Percentiles rank a stretch among this genome's conserved stretches.
phyloP scores from a whole-genome alignment of 2,329 filamentous ascomycete genomes.

The Aspergillus hiratsukae region DNA sequence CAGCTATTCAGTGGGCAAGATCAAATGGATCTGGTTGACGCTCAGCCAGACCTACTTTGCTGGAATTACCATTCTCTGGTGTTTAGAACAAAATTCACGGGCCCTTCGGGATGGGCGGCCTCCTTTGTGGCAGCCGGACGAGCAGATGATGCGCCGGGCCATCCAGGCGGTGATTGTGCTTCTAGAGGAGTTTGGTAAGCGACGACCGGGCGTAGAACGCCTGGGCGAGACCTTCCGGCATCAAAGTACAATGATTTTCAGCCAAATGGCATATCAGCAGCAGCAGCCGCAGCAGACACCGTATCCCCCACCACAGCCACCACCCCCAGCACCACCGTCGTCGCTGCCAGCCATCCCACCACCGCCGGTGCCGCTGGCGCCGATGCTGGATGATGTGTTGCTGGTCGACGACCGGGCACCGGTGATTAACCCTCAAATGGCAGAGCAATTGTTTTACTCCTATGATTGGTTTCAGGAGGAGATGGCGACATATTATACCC shows the following conservation, averaged over 20 bases:
- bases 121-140: slow-evolving; percentile 33
- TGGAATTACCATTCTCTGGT: slow-evolving; percentile 39
- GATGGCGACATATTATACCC: slow-evolving; percentile 37
- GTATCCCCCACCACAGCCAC: slow-evolving; percentile 6
- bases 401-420: slow-evolving; percentile 30
- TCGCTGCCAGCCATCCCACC: not conserved
- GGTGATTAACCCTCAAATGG: slow-evolving; percentile 33
- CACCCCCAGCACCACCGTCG: slow-evolving; percentile 14
- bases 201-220: slow-evolving; percentile 33
- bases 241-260: slow-evolving; percentile 37
- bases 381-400: slow-evolving; percentile 32
- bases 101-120: slow-evolving; percentile 25
- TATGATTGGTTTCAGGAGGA: slow-evolving; percentile 39
- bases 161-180: slow-evolving; percentile 35
- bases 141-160: slow-evolving; percentile 32
- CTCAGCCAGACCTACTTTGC: slow-evolving; percentile 38
- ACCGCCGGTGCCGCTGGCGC: slow-evolving; percentile 26
- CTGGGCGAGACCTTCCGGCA: slow-evolving; percentile 34
- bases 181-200: slow-evolving; percentile 36
- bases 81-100: slow-evolving; percentile 36
- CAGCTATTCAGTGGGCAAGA: slow-evolving; percentile 35
- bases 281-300: slow-evolving; percentile 17
- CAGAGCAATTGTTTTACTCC: slow-evolving; percentile 34
- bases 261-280: slow-evolving; percentile 33
- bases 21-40: slow-evolving; percentile 41